phyloP scores from a whole-genome alignment of 225 moss, liverwort and hornwort genomes.

The Sphagnum contortum region DNA sequence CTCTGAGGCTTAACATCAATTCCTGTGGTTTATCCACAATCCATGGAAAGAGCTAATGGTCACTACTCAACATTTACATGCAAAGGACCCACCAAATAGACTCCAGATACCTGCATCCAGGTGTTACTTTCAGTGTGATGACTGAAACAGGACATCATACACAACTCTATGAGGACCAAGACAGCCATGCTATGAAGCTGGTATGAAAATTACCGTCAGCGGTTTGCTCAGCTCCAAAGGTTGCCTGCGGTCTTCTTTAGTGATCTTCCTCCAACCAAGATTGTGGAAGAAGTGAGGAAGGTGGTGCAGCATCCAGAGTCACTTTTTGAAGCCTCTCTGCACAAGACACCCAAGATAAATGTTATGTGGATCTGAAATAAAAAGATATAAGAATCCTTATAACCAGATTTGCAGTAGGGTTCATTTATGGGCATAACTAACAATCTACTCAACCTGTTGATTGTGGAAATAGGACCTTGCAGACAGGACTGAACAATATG shows the following conservation, averaged over 20 bases:
- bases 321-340: constrained; percentile 17
- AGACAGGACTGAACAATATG: no score
- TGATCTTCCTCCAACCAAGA: constrained; percentile 24
- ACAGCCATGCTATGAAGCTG: neutral
- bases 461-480: no score
- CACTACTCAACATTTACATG: neutral
- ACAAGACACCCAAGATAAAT: neutral
- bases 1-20: no score
- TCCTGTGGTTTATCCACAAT: neutral
- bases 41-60: neutral
- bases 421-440: no score
- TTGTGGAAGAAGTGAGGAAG: constrained; percentile 20
- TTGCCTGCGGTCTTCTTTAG: constrained; percentile 5
- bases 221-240: constrained; percentile 9
- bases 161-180: neutral
- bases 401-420: no score
- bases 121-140: neutral
- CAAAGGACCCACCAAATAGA: neutral
- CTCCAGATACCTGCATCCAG: neutral
- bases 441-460: no score
- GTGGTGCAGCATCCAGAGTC: constrained; percentile 11
- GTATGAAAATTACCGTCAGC: constrained; percentile 14
- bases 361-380: no score
- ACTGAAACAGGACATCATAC: neutral
- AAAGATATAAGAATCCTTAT: no score